Evolutionary conservation across 2,329 filamentous ascomycete genomes (phyloP), one percentile per base, ranked within the genome.

Genomic region (Exophiala xenobiotica): DNA sequence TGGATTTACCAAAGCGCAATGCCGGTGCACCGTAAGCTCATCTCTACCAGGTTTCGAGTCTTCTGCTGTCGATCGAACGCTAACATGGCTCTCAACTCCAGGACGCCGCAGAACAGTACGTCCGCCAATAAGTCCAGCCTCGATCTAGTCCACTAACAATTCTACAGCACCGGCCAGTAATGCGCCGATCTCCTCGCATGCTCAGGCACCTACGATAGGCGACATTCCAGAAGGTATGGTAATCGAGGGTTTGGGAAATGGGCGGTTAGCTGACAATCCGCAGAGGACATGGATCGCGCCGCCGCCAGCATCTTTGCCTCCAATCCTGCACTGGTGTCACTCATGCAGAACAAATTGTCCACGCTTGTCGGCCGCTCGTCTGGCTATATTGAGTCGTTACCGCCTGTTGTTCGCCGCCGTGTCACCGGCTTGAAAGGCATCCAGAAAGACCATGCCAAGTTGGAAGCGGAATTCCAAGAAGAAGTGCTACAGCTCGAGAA

Each of bases 401-500:
- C 93, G 54, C 78, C 85, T 51, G 83, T 87, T 54, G 91, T 99
- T 65, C 90, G 91, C 72, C 89, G 88, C 70, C 91, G 93, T 68
- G 92, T 99, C 61, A 86, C 91, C 57, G 95, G 93, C 63, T 81
- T 99, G 58, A 96, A 97, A 78, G 95, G 92, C 63, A 90, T 99
- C 64, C 93, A 99, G 76, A 96, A 96, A 76, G 91, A 97, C 66
- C 93, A 99, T 77, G 89, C 92, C 56, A 96, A 97, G 78, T 86
- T 99, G 64, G 95, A 99, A 79, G 89, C 90, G 47, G 87, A 96
- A 74, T 97, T 99, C 74, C 95, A 99, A 73, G 91, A 97, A 74
- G 95, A 97, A 76, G 91, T 99, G 57, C 82, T 99, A 53, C 86
- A 96, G 73, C 83, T 99, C 22, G 93, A 99, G 81, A 99, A 99